Evolutionary conservation across 2,329 filamentous ascomycete species (phyloP).

Genomic region (Pseudogymnoascus sp.): DNA sequence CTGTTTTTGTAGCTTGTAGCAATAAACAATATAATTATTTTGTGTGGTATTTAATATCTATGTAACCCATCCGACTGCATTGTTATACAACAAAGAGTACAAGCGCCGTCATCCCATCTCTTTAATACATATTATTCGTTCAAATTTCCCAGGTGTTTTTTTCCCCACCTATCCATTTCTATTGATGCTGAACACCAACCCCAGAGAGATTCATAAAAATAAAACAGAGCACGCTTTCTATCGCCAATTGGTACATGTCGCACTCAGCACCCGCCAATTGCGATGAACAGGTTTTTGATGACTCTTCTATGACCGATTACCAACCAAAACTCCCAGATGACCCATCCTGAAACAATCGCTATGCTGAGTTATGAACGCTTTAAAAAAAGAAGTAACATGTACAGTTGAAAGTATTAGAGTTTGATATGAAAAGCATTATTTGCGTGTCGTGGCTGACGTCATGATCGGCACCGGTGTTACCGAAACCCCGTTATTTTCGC

Average conservation of each 20-base stretch:
- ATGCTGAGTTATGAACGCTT: slow-evolving; percentile 4
- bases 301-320: slow-evolving; percentile 4
- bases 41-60: background rate
- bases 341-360: background rate
- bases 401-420: background rate
- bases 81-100: slow-evolving; percentile 9
- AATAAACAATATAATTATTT: background rate
- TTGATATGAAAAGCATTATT: background rate
- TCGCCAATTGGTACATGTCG: background rate
- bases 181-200: background rate
- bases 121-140: background rate
- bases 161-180: background rate
- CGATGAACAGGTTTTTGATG: slow-evolving; percentile 6
- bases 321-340: background rate
- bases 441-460: background rate
- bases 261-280: slow-evolving; percentile 1
- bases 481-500: background rate
- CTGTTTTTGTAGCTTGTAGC: background rate
- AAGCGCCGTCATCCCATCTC: background rate
- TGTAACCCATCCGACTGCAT: background rate
- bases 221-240: background rate
- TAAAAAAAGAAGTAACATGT: background rate
- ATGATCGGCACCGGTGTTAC: background rate
- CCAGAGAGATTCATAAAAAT: background rate
- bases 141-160: background rate